Percentiles rank a stretch among this genome's conserved stretches.
Evolutionary conservation across 2,329 filamentous ascomycete species (phyloP).

Genomic region (Cucurbitaria berberidis): DNA sequence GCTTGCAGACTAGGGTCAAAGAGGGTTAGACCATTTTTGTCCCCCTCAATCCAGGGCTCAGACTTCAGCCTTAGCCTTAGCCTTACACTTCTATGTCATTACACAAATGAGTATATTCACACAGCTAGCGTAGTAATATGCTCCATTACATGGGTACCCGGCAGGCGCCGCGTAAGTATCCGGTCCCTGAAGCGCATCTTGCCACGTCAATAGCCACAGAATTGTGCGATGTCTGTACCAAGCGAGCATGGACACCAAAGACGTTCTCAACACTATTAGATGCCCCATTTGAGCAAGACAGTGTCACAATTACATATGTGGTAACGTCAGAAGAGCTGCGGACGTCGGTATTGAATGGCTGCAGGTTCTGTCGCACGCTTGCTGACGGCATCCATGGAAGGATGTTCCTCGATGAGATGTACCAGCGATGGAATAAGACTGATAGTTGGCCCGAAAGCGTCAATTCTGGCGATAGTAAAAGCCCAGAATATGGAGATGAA

Average conservation of each 20-base stretch:
- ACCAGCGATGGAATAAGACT: conserved; percentile 1
- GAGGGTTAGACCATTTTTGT: background rate
- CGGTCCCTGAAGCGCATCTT: background rate
- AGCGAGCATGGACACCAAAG: background rate
- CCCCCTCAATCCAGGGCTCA: background rate
- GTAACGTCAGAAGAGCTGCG: conserved; percentile 6
- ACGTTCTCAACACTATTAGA: background rate
- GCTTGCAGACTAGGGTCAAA: background rate
- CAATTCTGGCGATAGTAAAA: background rate
- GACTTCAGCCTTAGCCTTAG: background rate
- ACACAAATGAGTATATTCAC: background rate
- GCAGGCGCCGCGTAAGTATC: conserved; percentile 9
- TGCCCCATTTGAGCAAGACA: background rate
- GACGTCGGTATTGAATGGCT: conserved; percentile 7
- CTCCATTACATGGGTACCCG: conserved; percentile 6
- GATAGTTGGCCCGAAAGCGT: conserved; percentile 1
- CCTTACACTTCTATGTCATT: background rate
- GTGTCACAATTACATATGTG: background rate
- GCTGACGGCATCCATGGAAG: conserved; percentile 10
- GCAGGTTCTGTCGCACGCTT: conserved; percentile 9
- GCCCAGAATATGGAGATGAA: background rate
- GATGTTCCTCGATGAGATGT: conserved; percentile 10
- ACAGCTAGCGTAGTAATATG: background rate
- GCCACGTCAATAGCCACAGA: background rate
- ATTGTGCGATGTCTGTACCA: background rate